Conservation (phyloP, 768 basidiomycete species). For the Leccinum aurantiacum region DNA sequence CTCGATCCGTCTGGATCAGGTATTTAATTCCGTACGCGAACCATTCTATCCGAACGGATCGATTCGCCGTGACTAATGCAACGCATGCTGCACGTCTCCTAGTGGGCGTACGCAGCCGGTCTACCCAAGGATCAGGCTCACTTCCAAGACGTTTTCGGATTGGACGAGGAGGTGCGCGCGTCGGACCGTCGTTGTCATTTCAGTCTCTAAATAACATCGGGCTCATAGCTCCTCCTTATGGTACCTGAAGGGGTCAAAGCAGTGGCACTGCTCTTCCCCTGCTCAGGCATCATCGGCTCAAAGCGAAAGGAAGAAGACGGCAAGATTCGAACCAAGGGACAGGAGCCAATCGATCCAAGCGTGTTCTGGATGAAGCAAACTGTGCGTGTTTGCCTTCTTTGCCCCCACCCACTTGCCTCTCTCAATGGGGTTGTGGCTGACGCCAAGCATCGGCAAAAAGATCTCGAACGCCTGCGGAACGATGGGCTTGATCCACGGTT, state of each 20-base stretch:
- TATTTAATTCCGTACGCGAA: slow-evolving; percentile 32
- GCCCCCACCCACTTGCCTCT: background rate
- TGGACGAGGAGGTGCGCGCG: slow-evolving; percentile 59
- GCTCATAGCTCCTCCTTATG: slow-evolving; percentile 59
- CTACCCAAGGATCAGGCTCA: slow-evolving; percentile 47
- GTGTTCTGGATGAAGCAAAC: slow-evolving; percentile 92
- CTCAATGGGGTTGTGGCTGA: background rate
- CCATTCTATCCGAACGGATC: background rate
- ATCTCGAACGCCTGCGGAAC: slow-evolving; percentile 87
- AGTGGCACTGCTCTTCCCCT: slow-evolving; percentile 83
- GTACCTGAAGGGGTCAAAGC: slow-evolving; percentile 79
- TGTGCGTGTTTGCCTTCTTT: slow-evolving; percentile 38
- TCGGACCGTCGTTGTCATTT: background rate
- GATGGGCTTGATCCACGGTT: slow-evolving; percentile 79
- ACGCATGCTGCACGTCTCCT: background rate
- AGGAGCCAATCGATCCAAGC: slow-evolving; percentile 54
- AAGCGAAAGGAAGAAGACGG: slow-evolving; percentile 61
- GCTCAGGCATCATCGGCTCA: slow-evolving; percentile 48
- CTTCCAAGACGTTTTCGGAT: slow-evolving; percentile 72
- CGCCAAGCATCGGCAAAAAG: slow-evolving; percentile 34
- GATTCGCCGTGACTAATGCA: background rate
- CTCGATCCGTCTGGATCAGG: slow-evolving; percentile 15
- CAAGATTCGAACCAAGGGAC: slow-evolving; percentile 45
- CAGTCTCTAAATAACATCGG: background rate
- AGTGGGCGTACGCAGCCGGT: slow-evolving; percentile 76